Evolutionary conservation across 2,329 filamentous ascomycete species (phyloP), one percentile per base, ranked within the genome.

Genomic region (Trichoderma arundinaceum): DNA sequence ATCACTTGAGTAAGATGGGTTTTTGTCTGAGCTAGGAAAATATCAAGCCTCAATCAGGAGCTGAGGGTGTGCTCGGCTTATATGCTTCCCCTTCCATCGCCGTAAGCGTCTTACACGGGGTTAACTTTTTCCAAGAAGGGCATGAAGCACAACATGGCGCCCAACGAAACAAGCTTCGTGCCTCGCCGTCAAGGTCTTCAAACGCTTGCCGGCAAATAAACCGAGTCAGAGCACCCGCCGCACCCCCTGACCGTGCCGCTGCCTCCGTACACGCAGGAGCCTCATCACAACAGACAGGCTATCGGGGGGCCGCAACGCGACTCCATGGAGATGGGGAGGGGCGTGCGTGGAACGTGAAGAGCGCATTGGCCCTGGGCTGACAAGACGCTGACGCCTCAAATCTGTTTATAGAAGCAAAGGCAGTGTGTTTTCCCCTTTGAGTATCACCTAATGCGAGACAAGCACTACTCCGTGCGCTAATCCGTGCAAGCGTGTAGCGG

Each of bases 61-160:
- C 28, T 43, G 59, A 54, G 49, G 59, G 49, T 54, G 59, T 63
- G 28, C 22, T 54, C 49, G 49, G 3, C 48, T 63, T 63, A 63
- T 63, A 63, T 63, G 13, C 59, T 54, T n/a, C 17, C 17, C 49
- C 5, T 7, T 35, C n/a, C 39, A 43, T 52, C 7, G 12, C 9
- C n/a, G 48, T 53, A 35, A 52, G 39, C 39, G 28, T 28, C 28
- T 12, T 8, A 9, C 49, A 41, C 17, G 13, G 59, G 49, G 48
- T 10, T 17, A 41, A 12, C 56, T 39, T 13, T 28, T 60, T 49
- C 59, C 48, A 44, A 53, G 48, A 44, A 2, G 38, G 28, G 38
- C 7, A 19, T 44, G 38, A 22, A 52, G 46, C 48, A 61, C 8
- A 32, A 17, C 28, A 53, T 32, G 15, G 38, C 49, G 59, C 59